Conservation (phyloP, 306 rosid species). For the Cyamopsis tetragonoloba region DNA sequence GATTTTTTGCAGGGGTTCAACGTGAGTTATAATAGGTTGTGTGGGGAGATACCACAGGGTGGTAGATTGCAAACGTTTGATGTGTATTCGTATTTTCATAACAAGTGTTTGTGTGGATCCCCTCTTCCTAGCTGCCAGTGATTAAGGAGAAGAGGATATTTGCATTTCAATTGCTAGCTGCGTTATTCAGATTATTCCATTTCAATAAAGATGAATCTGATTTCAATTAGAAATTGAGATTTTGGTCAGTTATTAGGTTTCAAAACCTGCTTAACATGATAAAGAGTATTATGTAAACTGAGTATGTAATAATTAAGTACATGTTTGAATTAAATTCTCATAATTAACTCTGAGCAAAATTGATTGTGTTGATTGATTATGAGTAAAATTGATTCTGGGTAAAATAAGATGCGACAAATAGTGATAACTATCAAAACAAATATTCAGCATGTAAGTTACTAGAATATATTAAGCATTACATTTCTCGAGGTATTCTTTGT, state of each 20-base stretch:
- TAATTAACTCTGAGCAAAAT: too few relatives aligned
- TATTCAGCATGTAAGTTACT: background rate
- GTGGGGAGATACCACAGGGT: slow-evolving; percentile 63
- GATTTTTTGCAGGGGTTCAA: slow-evolving; percentile 41
- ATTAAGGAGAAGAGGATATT: background rate
- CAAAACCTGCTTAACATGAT: background rate
- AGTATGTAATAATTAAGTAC: too few relatives aligned
- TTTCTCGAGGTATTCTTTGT: slow-evolving; percentile 8
- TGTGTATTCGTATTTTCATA: slow-evolving; percentile 38
- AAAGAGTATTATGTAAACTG: background rate
- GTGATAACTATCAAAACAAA: background rate
- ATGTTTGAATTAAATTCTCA: too few relatives aligned
- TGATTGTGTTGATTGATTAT: too few relatives aligned
- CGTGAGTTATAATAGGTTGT: slow-evolving; percentile 65
- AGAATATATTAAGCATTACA: background rate
- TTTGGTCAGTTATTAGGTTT: too few relatives aligned
- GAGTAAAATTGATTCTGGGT: too few relatives aligned
- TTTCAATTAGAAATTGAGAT: too few relatives aligned
- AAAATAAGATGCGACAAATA: too few relatives aligned
- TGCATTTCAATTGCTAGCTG: too few relatives aligned
- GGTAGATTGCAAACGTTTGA: slow-evolving; percentile 61
- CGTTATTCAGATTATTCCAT: background rate
- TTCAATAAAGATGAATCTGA: background rate
- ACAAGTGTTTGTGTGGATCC: slow-evolving; percentile 61
- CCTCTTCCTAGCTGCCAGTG: slow-evolving; percentile 51